These are phyloP conservation scores for Dioscorea zingiberensis DNA, from an alignment of 106 monocot genomes.

Conservation along the genomic window DNA sequence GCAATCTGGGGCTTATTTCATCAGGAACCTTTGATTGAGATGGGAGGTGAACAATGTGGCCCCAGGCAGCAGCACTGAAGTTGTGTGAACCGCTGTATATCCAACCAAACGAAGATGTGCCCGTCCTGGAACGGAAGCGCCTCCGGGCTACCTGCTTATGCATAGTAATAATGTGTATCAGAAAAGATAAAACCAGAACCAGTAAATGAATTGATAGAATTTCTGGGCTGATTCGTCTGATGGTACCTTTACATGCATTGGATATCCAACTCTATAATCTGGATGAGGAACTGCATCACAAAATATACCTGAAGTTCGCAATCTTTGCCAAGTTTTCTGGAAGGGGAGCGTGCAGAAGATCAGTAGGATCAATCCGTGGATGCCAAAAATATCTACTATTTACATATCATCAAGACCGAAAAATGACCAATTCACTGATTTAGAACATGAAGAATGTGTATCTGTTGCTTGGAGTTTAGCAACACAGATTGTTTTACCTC, in stretches of 20 bases:
- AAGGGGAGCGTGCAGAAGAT: neutral
- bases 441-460: too few relatives aligned
- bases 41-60: conserved; percentile 23
- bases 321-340: conserved; percentile 80
- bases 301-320: conserved; percentile 47
- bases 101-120: conserved; percentile 61
- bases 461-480: too few relatives aligned
- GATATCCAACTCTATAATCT: conserved; percentile 60
- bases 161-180: neutral
- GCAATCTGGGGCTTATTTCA: conserved; percentile 22
- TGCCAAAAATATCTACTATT: too few relatives aligned
- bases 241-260: conserved; percentile 91
- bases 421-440: too few relatives aligned
- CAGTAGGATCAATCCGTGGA: neutral
- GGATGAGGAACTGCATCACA: conserved; percentile 79
- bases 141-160: conserved; percentile 52
- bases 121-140: conserved; percentile 48
- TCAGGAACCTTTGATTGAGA: conserved; percentile 6
- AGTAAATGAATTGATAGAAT: neutral
- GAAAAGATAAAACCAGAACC: neutral
- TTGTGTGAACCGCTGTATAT: conserved; percentile 88
- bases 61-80: conserved; percentile 97
- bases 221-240: neutral
- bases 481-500: too few relatives aligned
- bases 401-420: too few relatives aligned